phyloP scores from a whole-genome alignment of 2,329 filamentous ascomycete genomes.

The Ustilaginoidea virens region DNA sequence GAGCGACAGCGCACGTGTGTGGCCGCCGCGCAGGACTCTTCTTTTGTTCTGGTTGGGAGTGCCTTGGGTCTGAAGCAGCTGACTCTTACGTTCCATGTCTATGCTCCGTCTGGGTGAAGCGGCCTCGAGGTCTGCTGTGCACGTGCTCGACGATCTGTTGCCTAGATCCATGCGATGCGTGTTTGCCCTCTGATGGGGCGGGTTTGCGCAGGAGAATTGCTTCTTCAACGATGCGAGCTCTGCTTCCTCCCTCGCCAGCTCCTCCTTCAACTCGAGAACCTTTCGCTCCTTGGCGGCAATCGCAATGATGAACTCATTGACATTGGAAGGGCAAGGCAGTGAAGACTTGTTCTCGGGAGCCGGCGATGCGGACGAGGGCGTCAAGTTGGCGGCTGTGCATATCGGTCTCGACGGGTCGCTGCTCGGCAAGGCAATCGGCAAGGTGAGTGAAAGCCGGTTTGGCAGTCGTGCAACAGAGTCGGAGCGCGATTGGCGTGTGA shows the following conservation, averaged over 20 bases:
- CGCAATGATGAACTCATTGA: slow-evolving; percentile 64
- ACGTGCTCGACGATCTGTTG: slow-evolving; percentile 2
- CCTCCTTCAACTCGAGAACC: slow-evolving; percentile 82
- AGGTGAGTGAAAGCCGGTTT: slow-evolving; percentile 44
- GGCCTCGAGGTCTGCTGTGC: slow-evolving; percentile 13
- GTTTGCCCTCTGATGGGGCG: slow-evolving; percentile 53
- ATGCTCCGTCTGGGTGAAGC: slow-evolving; percentile 24
- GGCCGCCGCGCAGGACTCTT: slow-evolving; percentile 53
- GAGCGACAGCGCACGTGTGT: slow-evolving; percentile 56
- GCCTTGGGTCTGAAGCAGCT: slow-evolving; percentile 38
- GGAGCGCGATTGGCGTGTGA: slow-evolving; percentile 35
- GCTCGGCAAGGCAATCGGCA: slow-evolving; percentile 42
- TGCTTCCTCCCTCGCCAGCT: slow-evolving; percentile 66
- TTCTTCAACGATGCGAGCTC: slow-evolving; percentile 66
- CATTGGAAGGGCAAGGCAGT: slow-evolving; percentile 32
- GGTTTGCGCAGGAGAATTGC: slow-evolving; percentile 68
- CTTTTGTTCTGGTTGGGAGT: slow-evolving; percentile 30
- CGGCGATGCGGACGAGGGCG: slow-evolving; percentile 27
- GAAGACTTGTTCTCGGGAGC: slow-evolving; percentile 32
- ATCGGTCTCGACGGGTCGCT: slow-evolving; percentile 35
- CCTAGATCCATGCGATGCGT: slow-evolving; percentile 3
- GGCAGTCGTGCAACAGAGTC: slow-evolving; percentile 37
- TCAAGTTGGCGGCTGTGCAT: slow-evolving; percentile 26
- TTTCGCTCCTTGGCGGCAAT: slow-evolving; percentile 84
- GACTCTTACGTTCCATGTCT: slow-evolving; percentile 62